Conservation (phyloP, 805 yeast species). For the Myxozyma monticola region DNA sequence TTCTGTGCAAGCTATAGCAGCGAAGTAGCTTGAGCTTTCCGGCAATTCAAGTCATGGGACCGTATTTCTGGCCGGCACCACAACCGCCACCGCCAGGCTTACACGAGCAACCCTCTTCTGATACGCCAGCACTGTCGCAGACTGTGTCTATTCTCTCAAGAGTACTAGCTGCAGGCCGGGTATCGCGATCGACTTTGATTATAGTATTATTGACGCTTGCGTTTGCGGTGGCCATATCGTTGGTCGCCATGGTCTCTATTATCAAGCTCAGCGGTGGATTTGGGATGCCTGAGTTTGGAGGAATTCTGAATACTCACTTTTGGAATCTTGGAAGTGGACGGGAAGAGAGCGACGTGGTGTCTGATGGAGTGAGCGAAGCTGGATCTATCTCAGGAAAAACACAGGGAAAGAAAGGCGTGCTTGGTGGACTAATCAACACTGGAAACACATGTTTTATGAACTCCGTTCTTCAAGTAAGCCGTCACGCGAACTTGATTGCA, state of each 20-base stretch:
- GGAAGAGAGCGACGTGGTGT: not conserved
- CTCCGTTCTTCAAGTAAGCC: constrained; percentile 64
- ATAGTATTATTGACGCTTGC: not conserved
- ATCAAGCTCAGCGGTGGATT: not conserved
- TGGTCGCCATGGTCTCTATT: constrained; percentile 1
- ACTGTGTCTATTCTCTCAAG: no score
- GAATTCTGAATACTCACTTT: constrained; percentile 1
- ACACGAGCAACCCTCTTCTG: no score
- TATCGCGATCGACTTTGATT: not conserved
- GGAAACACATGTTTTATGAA: constrained; percentile 97
- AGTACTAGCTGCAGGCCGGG: no score
- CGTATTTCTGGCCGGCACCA: no score
- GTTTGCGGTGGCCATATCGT: not conserved
- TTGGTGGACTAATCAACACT: constrained; percentile 82
- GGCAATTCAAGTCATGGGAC: no score
- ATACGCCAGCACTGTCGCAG: no score
- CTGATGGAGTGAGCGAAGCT: constrained; percentile 7
- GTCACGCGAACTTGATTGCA: no score
- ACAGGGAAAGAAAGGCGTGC: not conserved
- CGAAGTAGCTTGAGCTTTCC: no score
- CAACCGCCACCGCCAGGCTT: no score
- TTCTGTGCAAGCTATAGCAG: no score
- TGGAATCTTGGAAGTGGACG: constrained; percentile 3
- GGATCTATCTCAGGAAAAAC: not conserved
- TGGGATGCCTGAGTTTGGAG: constrained; percentile 12